Evolutionary conservation across 768 basidiomycete species (phyloP).

Genomic region (Pleurotus sapidus): DNA sequence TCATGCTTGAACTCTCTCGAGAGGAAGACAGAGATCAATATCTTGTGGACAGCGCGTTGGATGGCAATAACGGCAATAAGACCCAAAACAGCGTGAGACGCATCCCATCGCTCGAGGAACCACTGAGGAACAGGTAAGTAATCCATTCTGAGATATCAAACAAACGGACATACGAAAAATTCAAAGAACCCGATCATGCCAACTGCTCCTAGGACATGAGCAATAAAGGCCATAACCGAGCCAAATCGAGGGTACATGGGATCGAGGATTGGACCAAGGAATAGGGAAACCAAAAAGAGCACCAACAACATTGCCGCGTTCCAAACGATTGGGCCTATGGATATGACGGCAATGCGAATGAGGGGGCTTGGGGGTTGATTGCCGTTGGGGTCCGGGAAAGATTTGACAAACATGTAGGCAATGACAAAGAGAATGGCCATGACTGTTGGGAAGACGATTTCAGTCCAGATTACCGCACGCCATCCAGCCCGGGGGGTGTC

Average conservation of each 20-base stretch:
- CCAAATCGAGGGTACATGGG: conserved; percentile 86
- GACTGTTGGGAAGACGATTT: conserved; percentile 81
- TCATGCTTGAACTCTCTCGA: conserved; percentile 99
- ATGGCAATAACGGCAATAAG: conserved; percentile 89
- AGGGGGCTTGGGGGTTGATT: conserved; percentile 75
- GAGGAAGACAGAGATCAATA: conserved; percentile 90
- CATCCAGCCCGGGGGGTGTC: conserved; percentile 93
- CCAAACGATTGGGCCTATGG: conserved; percentile 94
- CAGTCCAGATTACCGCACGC: conserved; percentile 86
- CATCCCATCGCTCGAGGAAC: conserved; percentile 93
- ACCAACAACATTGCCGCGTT: conserved; percentile 85
- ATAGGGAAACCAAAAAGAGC: conserved; percentile 88
- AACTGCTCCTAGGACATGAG: conserved; percentile 76
- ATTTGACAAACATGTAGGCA: conserved; percentile 91
- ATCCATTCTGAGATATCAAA: conserved; percentile 3
- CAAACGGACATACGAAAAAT: conserved; percentile 67
- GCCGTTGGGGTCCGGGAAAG: conserved; percentile 67
- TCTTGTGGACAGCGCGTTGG: conserved; percentile 91
- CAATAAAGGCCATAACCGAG: conserved; percentile 87
- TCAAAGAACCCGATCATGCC: conserved; percentile 96
- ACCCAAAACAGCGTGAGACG: conserved; percentile 90
- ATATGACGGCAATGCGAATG: conserved; percentile 89
- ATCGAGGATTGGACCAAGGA: conserved; percentile 90
- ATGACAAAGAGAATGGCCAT: conserved; percentile 86
- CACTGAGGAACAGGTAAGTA: conserved; percentile 50